phyloP scores from a whole-genome alignment of 495 filamentous ascomycete species.

The Hypoxylon fragiforme region DNA sequence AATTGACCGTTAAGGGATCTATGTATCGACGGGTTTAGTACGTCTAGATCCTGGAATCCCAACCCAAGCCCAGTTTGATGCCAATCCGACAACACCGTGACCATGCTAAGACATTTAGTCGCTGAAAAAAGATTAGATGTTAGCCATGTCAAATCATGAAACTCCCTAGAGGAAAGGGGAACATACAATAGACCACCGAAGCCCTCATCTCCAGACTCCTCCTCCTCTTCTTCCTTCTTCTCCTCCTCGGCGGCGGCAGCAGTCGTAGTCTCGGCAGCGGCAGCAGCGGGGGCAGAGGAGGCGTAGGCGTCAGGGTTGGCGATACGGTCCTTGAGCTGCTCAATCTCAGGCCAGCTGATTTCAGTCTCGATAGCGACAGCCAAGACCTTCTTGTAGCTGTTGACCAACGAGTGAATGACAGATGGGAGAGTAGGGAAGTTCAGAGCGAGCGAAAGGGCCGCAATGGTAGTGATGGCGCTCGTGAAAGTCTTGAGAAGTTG shows the following conservation, averaged over 20 bases:
- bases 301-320: constrained; percentile 97
- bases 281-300: constrained; percentile 70
- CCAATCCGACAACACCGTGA: constrained; percentile 41
- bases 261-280: constrained; percentile 50
- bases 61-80: constrained; percentile 42
- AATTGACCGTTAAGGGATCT: constrained; percentile 52
- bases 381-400: constrained; percentile 95
- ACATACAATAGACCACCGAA: constrained; percentile 75
- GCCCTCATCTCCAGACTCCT: constrained; percentile 59
- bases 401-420: constrained; percentile 91
- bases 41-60: constrained; percentile 42
- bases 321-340: constrained; percentile 97
- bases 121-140: constrained; percentile 34
- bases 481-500: constrained; percentile 86
- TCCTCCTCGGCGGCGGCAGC: constrained; percentile 57
- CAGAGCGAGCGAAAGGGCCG: constrained; percentile 84
- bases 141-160: constrained; percentile 10
- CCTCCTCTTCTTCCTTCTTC: constrained; percentile 64
- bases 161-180: neutral
- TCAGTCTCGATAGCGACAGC: constrained; percentile 90
- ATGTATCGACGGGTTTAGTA: constrained; percentile 43
- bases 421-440: constrained; percentile 97
- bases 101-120: constrained; percentile 46
- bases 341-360: constrained; percentile 92
- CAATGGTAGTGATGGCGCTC: constrained; percentile 82